A percentile compares a stretch with the other conserved stretches of the same genome.
Conservation (phyloP, 2,329 filamentous ascomycete species). For the Grosmannia clavigera region DNA sequence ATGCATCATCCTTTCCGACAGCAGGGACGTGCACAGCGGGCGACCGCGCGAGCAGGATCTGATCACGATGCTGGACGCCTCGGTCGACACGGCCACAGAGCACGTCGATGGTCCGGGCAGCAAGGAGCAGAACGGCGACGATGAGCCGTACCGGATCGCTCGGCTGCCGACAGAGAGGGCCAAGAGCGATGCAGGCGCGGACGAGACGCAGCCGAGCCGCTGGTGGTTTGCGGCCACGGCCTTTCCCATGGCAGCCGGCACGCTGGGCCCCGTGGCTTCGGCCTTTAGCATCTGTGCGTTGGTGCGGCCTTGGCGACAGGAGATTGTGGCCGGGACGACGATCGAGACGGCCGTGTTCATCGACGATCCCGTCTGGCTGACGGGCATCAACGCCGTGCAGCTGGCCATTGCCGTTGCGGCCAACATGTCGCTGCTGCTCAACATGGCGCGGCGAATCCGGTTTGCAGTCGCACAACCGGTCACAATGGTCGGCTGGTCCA, state of each 20-base stretch:
- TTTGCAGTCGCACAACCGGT: slow-evolving; percentile 74
- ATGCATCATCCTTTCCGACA: no score
- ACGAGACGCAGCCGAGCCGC: slow-evolving; percentile 25
- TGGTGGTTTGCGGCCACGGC: slow-evolving; percentile 54
- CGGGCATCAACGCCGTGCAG: slow-evolving; percentile 65
- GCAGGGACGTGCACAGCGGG: no score
- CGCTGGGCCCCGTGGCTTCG: slow-evolving; percentile 75
- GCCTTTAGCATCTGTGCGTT: slow-evolving; percentile 78
- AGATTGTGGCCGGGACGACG: slow-evolving; percentile 32
- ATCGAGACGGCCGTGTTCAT: slow-evolving; percentile 40
- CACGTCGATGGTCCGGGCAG: background rate
- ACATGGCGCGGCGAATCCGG: slow-evolving; percentile 69
- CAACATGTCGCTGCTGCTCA: slow-evolving; percentile 72
- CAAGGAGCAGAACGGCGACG: background rate
- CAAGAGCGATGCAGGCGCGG: background rate
- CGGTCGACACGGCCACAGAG: background rate
- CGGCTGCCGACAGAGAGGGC: background rate
- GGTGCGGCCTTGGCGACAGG: slow-evolving; percentile 66
- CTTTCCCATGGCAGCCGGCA: slow-evolving; percentile 71
- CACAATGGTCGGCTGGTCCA: slow-evolving; percentile 70
- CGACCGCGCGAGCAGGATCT: no score
- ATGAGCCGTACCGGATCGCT: background rate
- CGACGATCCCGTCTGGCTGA: slow-evolving; percentile 60
- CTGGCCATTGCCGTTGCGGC: slow-evolving; percentile 63
- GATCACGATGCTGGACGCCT: background rate